Evolutionary conservation across 257 asterid genomes (phyloP).

Genomic region (Jaltomata sinuosa): DNA sequence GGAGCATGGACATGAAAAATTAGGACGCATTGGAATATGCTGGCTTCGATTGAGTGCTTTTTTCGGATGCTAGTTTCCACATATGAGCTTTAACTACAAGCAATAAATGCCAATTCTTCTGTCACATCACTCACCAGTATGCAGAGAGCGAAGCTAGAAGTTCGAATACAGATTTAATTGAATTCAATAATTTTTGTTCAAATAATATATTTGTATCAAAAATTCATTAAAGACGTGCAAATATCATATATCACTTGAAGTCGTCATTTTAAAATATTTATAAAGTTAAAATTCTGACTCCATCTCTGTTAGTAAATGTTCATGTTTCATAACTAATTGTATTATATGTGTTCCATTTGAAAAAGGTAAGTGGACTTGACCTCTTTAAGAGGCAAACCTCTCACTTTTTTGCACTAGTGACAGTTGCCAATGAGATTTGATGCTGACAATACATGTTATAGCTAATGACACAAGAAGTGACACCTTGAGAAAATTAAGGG

Average conservation of each 20-base stretch:
- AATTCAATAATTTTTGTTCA: not conserved
- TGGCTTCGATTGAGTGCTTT: not conserved
- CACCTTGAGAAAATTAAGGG: not conserved
- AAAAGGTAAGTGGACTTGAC: not conserved
- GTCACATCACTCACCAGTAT: not conserved
- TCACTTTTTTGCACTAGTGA: not conserved
- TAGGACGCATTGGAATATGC: not conserved
- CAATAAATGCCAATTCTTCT: not conserved
- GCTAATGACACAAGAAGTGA: not conserved
- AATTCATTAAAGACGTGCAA: not conserved
- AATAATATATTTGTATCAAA: not conserved
- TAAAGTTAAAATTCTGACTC: not conserved
- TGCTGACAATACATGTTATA: not conserved
- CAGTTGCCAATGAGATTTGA: not conserved
- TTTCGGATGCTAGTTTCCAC: not conserved
- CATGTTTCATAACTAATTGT: not conserved
- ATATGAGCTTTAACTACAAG: not conserved
- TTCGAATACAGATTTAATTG: accelerated
- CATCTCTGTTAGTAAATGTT: not conserved
- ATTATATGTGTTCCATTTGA: not conserved
- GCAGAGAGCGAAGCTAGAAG: accelerated
- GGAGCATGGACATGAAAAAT: no score
- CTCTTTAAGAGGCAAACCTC: not conserved
- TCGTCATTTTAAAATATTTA: not conserved
- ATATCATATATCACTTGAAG: not conserved